Base-by-base conservation (phyloP, 441 rosid genomes). In the Arabidopsis hybrid region DNA sequence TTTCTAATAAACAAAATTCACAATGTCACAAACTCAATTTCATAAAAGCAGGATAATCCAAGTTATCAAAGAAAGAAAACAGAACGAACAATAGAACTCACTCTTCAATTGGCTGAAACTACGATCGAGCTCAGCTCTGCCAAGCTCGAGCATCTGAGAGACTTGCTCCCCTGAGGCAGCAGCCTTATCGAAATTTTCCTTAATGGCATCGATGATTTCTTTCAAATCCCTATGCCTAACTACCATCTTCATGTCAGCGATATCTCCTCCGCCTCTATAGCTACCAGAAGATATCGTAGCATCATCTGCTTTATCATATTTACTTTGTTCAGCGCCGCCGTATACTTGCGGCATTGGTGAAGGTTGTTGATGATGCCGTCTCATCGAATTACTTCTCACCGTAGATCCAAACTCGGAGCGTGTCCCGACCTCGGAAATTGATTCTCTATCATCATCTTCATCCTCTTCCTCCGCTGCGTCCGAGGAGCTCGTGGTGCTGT, bases 81-180 rank as follows among this genome's bases (percentile, higher is more conserved):
- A 34, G 12, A 56, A 49, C 26, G 47, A 35, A 26, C 8, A 11
- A 17, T 18, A 35, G 31, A 21, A 78, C 82, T 76, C 65, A 94
- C 99, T 92, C 84, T 87, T 94, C 69, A 94, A 83, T 45, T 91
- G 97, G 61, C 91, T 83, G 87, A 95, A 95, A 78, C 91, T 95
- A 4, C 89, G 86, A 82, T 95, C 99, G 3, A 92, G 85, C 86
- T 90, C 97, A 55, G 99, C 99, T 14, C 89, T 71, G 31, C 97
- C 86, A 11, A 92, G 79, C 73, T 89, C 91, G 0, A 95, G 91
- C 85, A 95, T 90, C 78, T 83, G 89, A 17, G 90, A 85, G 6
- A 90, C 92, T 79, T 86, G 90, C 38, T 86, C 92, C 0, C 99
- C 99, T 0, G 96, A 88, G 0, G 88, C 66, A 0, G 99, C 97